Percentiles rank a stretch among this genome's conserved stretches.
phyloP scores from a whole-genome alignment of 805 yeast species.

The Wickerhamomyces alni region DNA sequence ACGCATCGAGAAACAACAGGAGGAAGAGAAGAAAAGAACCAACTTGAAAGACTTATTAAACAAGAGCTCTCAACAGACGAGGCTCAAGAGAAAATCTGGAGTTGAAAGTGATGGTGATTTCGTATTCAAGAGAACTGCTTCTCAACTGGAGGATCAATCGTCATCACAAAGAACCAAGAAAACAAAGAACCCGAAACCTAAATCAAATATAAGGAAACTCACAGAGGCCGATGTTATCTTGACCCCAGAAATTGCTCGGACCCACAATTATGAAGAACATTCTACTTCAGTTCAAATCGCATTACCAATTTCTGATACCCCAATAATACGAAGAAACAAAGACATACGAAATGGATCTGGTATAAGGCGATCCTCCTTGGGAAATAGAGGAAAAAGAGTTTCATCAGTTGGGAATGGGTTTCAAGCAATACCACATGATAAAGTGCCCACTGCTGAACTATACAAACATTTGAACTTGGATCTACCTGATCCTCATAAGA shows the following conservation, averaged over 20 bases:
- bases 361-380: slow-evolving; percentile 45
- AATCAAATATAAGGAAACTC: neutral
- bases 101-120: slow-evolving; percentile 18
- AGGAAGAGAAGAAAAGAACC: slow-evolving; percentile 14
- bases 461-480: slow-evolving; percentile 56
- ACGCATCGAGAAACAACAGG: slow-evolving; percentile 7
- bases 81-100: slow-evolving; percentile 5
- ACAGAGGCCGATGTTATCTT: slow-evolving; percentile 1
- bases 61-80: slow-evolving; percentile 10
- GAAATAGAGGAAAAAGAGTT: slow-evolving; percentile 62
- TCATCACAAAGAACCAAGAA: no score
- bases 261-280: slow-evolving; percentile 16
- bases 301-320: slow-evolving; percentile 32
- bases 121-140: slow-evolving; percentile 15
- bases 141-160: slow-evolving; percentile 4
- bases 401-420: slow-evolving; percentile 75
- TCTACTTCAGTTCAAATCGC: slow-evolving; percentile 22
- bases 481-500: slow-evolving; percentile 65
- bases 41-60: slow-evolving; percentile 20
- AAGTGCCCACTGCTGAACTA: slow-evolving; percentile 47
- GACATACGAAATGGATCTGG: slow-evolving; percentile 24
- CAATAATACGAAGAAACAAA: slow-evolving; percentile 31
- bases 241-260: slow-evolving; percentile 1
- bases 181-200: neutral
- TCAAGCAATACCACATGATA: slow-evolving; percentile 59